These are phyloP conservation scores for Hippophae gyantsensis DNA, from an alignment of 306 rosid genomes.

Conservation along the genomic window DNA sequence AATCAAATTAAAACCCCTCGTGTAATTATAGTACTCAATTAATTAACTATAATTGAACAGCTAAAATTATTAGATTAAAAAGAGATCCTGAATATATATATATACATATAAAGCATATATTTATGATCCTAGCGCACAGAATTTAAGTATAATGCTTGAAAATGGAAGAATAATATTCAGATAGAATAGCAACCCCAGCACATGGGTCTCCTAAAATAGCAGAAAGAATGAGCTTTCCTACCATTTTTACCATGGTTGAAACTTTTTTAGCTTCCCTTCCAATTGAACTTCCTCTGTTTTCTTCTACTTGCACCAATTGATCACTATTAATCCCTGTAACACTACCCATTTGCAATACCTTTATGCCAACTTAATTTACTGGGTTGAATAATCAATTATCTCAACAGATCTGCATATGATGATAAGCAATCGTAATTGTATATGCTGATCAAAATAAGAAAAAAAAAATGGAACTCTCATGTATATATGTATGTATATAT, in stretches of 20 bases:
- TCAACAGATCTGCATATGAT: no score
- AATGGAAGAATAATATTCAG: neutral
- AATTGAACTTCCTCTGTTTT: constrained; percentile 6
- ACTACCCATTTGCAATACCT: neutral
- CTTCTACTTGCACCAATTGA: constrained; percentile 3
- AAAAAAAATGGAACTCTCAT: no score
- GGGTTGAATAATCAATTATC: neutral
- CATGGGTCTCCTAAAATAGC: constrained; percentile 35
- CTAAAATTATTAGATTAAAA: no score
- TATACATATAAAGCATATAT: no score
- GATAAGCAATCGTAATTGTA: no score
- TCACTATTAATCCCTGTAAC: neutral
- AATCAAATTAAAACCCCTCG: no score
- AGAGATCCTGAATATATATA: no score
- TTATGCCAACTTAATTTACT: neutral
- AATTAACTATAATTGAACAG: constrained; percentile 2
- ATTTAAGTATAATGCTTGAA: neutral
- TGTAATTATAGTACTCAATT: no score
- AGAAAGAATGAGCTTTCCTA: constrained; percentile 29
- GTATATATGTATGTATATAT: no score
- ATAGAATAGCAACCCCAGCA: neutral
- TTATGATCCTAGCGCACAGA: neutral
- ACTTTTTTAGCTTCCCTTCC: constrained; percentile 7
- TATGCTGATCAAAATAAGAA: no score
- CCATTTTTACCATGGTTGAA: constrained; percentile 11